Evolutionary conservation across 2,329 filamentous ascomycete species (phyloP).

Genomic region (Aspergillus flavus): DNA sequence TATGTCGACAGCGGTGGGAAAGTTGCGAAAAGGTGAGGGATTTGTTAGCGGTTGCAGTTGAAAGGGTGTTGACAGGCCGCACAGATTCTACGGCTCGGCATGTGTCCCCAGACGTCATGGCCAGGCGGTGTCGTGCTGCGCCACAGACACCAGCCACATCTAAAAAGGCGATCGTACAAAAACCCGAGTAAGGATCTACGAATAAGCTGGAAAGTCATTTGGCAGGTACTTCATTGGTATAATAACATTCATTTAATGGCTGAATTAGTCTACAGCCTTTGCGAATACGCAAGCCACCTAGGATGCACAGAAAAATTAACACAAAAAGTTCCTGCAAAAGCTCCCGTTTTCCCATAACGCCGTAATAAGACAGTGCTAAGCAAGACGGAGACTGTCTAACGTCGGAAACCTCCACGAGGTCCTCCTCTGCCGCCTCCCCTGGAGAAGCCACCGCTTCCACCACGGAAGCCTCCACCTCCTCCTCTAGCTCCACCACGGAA

Average conservation of each 20-base stretch:
- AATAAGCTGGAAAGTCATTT: not conserved
- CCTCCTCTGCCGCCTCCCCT: slow-evolving; percentile 44
- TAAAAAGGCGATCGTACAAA: not conserved
- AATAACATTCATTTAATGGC: slow-evolving; percentile 28
- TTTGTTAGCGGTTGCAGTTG: slow-evolving; percentile 25
- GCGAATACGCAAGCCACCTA: slow-evolving; percentile 34
- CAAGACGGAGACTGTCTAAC: slow-evolving; percentile 31
- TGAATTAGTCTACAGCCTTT: slow-evolving; percentile 36
- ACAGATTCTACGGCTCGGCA: slow-evolving; percentile 30
- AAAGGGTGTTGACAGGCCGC: slow-evolving; percentile 37
- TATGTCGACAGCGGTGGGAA: slow-evolving; percentile 1
- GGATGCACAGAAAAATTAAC: slow-evolving; percentile 39
- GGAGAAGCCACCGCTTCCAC: slow-evolving; percentile 44
- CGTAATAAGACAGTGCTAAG: slow-evolving; percentile 43
- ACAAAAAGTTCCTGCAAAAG: slow-evolving; percentile 42
- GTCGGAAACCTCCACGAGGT: slow-evolving; percentile 32
- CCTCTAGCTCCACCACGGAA: slow-evolving; percentile 52
- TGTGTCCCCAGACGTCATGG: slow-evolving; percentile 39
- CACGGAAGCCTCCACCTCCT: slow-evolving; percentile 33
- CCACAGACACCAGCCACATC: slow-evolving; percentile 32
- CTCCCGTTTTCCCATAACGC: slow-evolving; percentile 47
- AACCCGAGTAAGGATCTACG: not conserved
- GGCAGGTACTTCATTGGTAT: not conserved
- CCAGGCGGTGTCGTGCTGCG: slow-evolving; percentile 30
- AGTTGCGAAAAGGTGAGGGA: slow-evolving; percentile 18